Evolutionary conservation across 371 early-diverging fungal genomes (phyloP), one percentile per base, ranked within the genome.

Genomic region (Apophysomyces ossiformis): DNA sequence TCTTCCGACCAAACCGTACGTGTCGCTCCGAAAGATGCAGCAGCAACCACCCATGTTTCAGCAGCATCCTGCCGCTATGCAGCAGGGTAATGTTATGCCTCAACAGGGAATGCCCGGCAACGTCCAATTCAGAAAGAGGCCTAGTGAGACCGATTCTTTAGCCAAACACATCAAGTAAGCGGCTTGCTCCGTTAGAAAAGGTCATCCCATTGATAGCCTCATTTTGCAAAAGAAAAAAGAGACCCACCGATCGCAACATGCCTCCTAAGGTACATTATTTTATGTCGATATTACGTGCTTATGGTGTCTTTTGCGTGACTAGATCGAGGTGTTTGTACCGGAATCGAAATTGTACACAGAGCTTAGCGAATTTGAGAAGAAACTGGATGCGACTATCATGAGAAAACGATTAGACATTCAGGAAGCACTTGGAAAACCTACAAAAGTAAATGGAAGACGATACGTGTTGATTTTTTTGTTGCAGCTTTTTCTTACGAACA

Each of bases 251-350:
- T 64, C 79, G 81, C 65, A 78, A 78, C 21, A 75, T 88, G 64
- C 85, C 88, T 16, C 72, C 78, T n/a, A 83, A 85, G 70, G 88
- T 84, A 69, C 32, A 26, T 45, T 15, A 37, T 12, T 45, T 41
- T 43, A 44, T 36, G 7, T 35, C 39, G 63, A 18, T 38, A 37
- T 57, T 9, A 16, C 41, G 2, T 26, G 32, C 32, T 26, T 1
- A 26, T 26, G 1, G 32, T 57, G 8, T 32, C 45, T 37, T 13
- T 8, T 13, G 5, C 15, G 6, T 15, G 7, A 21, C 57, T 64
- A 93, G 91, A 89, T 97, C 75, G 95, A 95, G 63, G 78, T 90
- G 0, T 91, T 92, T 77, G 91, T 97, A 11, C 98, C 98, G 7
- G 98, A 98, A 79, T 93, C 97, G 16, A 88, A 86, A 58, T 73